These are phyloP conservation scores for Benincasa hispida DNA, from an alignment of 306 rosid genomes.

Conservation along the genomic window DNA sequence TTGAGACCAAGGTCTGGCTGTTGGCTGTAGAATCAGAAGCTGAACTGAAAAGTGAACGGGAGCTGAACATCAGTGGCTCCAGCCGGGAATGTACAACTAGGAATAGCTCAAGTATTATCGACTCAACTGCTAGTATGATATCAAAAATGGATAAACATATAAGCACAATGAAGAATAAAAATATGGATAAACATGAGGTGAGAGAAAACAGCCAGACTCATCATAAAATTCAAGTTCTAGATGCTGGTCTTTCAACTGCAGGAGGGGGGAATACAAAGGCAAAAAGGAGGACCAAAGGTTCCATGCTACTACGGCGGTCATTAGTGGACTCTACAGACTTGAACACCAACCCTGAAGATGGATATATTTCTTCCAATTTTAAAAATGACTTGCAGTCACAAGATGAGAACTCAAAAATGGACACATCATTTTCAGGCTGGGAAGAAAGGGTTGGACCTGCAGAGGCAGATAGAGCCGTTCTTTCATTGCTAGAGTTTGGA, in stretches of 20 bases:
- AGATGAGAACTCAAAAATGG: slow-evolving; percentile 61
- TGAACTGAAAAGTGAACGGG: slow-evolving; percentile 79
- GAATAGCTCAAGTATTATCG: slow-evolving; percentile 72
- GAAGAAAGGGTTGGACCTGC: slow-evolving; percentile 90
- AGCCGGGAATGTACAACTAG: slow-evolving; percentile 35
- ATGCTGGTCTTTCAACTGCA: slow-evolving; percentile 39
- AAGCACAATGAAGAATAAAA: slow-evolving; percentile 38
- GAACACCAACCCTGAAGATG: slow-evolving; percentile 52
- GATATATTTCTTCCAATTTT: slow-evolving; percentile 29
- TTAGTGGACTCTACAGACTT: slow-evolving; percentile 46
- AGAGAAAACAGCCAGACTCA: slow-evolving; percentile 45
- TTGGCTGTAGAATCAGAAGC: slow-evolving; percentile 88
- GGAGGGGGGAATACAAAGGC: slow-evolving; percentile 59
- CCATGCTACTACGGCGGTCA: slow-evolving; percentile 41
- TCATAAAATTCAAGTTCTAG: slow-evolving; percentile 49
- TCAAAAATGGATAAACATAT: slow-evolving; percentile 89
- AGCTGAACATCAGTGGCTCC: slow-evolving; percentile 44
- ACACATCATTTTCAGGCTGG: slow-evolving; percentile 81
- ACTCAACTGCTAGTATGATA: slow-evolving; percentile 73
- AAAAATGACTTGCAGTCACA: slow-evolving; percentile 46
- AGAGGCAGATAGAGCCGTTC: slow-evolving; percentile 84
- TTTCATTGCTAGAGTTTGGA: slow-evolving; percentile 89
- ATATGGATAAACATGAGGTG: slow-evolving; percentile 50
- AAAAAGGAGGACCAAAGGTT: slow-evolving; percentile 80
- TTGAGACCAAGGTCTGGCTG: slow-evolving; percentile 97